Conservation (phyloP, 106 monocot genomes). For the Dendrobium officinale region DNA sequence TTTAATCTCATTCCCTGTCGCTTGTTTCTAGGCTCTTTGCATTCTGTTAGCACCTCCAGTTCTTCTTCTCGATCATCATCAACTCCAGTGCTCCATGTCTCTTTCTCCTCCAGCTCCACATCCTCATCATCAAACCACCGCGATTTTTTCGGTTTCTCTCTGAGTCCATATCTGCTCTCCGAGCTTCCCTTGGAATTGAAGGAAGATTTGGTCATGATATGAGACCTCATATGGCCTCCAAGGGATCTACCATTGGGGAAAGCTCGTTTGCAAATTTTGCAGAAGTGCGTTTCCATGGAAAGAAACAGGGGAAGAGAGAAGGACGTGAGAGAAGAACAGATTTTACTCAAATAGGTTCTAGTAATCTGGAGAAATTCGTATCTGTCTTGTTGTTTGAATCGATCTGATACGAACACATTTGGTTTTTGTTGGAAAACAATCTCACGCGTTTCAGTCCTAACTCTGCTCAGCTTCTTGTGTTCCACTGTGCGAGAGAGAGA, state of each 20-base stretch:
- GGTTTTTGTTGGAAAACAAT: neutral
- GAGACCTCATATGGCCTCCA: conserved; percentile 57
- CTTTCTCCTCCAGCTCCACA: neutral
- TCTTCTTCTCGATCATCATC: neutral
- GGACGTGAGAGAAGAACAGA: neutral
- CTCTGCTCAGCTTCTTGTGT: conserved; percentile 1
- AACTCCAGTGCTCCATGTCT: conserved; percentile 2
- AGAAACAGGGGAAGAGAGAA: neutral
- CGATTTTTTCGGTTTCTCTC: conserved; percentile 14
- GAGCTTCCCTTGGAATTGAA: neutral
- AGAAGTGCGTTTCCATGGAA: conserved; percentile 20
- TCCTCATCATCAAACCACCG: conserved; percentile 7
- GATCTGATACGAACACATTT: conserved; percentile 4
- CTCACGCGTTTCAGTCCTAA: neutral
- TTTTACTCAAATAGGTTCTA: neutral
- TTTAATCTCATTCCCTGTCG: neutral
- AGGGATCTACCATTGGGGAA: conserved; percentile 40
- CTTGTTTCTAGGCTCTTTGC: neutral
- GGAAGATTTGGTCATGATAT: neutral
- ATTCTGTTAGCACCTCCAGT: neutral
- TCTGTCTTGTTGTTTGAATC: neutral
- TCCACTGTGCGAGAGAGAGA: neutral
- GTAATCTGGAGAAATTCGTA: neutral
- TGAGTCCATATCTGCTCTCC: conserved; percentile 3
- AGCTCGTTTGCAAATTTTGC: conserved; percentile 33